Evolutionary conservation across 768 basidiomycete genomes (phyloP).

Genomic region (Mycena olivaceomarginata): DNA sequence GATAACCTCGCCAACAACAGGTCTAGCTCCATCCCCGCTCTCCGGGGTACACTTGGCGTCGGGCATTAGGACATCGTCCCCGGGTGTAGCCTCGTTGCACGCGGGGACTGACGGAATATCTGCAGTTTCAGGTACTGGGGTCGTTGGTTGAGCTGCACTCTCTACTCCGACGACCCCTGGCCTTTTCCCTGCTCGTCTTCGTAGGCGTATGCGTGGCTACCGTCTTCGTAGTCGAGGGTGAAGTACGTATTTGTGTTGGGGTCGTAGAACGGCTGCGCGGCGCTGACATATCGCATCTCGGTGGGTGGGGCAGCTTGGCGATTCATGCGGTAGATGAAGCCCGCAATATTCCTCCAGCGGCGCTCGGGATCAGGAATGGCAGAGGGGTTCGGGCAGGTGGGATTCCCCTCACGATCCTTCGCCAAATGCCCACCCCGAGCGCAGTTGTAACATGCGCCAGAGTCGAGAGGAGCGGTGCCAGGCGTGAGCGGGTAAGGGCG

Average conservation of each 20-base stretch:
- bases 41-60: too few species aligned
- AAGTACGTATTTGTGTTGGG: neutral
- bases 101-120: conserved; percentile 18
- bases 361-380: neutral
- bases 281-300: neutral
- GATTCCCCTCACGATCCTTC: neutral
- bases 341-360: conserved; percentile 1
- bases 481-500: conserved; percentile 49
- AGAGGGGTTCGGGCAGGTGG: conserved; percentile 4
- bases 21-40: too few species aligned
- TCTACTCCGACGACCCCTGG: too few species aligned
- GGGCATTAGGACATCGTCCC: conserved; percentile 17
- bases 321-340: conserved; percentile 19
- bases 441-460: conserved; percentile 47
- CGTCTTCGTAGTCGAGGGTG: neutral
- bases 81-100: conserved; percentile 18
- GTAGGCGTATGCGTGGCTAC: neutral
- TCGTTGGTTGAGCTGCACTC: too few species aligned
- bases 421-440: conserved; percentile 42
- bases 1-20: too few species aligned
- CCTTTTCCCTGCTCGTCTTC: conserved; percentile 36
- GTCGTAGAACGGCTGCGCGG: conserved; percentile 27
- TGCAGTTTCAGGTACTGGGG: neutral
- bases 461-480: conserved; percentile 42
- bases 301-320: conserved; percentile 29